phyloP scores from a whole-genome alignment of 2,329 filamentous ascomycete genomes.

The Bertia moriformis region DNA sequence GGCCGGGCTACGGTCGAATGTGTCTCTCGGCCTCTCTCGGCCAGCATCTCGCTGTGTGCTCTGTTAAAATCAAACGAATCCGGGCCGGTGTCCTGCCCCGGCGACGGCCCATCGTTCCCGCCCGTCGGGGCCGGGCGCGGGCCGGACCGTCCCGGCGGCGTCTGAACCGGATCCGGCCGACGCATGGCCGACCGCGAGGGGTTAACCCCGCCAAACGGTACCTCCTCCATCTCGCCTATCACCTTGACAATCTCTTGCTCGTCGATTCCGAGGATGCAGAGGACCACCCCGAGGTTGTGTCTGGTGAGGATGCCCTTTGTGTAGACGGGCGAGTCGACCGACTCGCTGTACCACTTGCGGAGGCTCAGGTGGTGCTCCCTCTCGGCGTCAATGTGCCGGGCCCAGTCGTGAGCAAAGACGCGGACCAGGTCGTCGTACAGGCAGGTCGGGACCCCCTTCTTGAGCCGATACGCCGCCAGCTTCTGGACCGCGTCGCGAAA shows the following conservation, averaged over 20 bases:
- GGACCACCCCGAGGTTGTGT: conserved; percentile 4
- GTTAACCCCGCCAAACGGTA: not conserved
- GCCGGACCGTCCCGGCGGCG: too few species aligned
- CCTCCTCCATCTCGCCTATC: not conserved
- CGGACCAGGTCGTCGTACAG: conserved; percentile 38
- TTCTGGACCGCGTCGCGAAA: conserved; percentile 23
- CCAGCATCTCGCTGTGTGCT: too few species aligned
- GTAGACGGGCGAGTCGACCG: conserved; percentile 9
- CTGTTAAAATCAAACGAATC: too few species aligned
- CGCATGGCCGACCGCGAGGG: too few species aligned
- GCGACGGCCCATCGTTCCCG: too few species aligned
- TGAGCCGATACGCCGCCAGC: conserved; percentile 20
- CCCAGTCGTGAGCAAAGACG: conserved; percentile 24
- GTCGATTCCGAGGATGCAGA: not conserved
- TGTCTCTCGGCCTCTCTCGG: too few species aligned
- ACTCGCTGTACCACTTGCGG: conserved; percentile 24
- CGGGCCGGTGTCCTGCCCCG: too few species aligned
- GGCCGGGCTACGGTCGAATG: too few species aligned
- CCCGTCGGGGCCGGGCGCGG: too few species aligned
- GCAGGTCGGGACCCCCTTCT: conserved; percentile 20
- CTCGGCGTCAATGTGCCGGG: conserved; percentile 19
- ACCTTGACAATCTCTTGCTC: not conserved
- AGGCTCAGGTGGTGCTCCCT: conserved; percentile 15
- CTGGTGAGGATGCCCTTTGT: conserved; percentile 9
- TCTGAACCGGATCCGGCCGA: too few species aligned